phyloP scores from a whole-genome alignment of 2,329 filamentous ascomycete genomes.

The Xylaria sp. region DNA sequence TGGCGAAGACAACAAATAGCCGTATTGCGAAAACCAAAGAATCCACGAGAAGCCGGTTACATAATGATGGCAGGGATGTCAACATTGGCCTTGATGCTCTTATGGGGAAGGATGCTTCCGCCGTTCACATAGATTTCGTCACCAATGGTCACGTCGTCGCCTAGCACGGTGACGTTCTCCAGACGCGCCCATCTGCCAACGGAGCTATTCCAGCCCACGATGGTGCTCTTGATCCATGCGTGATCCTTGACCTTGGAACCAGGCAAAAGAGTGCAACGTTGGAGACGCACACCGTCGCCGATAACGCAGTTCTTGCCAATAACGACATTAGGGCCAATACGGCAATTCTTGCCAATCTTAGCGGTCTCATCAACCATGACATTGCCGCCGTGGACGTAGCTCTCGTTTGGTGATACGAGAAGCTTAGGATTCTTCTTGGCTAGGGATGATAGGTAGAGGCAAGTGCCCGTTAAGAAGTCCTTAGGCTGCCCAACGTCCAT shows the following conservation, averaged over 20 bases:
- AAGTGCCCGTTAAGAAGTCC: constrained; percentile 96
- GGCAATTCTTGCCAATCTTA: constrained; percentile 98
- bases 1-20: constrained; percentile 9
- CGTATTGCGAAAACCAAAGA: constrained; percentile 4
- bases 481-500: constrained; percentile 99
- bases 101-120: constrained; percentile 93
- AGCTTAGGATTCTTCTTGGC: constrained; percentile 90
- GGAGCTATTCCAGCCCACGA: constrained; percentile 97
- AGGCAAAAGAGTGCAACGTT: constrained; percentile 89
- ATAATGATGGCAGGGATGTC: constrained; percentile 80
- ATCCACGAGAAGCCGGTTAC: constrained; percentile 55
- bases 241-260: constrained; percentile 98
- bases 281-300: constrained; percentile 92
- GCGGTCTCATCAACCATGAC: constrained; percentile 93
- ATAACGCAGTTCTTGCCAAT: constrained; percentile 93
- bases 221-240: constrained; percentile 98
- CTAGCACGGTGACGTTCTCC: constrained; percentile 97
- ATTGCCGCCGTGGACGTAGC: constrained; percentile 92
- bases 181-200: constrained; percentile 95
- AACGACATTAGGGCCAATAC: constrained; percentile 96
- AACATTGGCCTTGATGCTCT: constrained; percentile 98
- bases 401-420: constrained; percentile 77
- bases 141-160: constrained; percentile 96
- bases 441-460: constrained; percentile 92
- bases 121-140: constrained; percentile 99